Base-by-base conservation (phyloP, 352 stramenopile genomes). In the Phytophthora pinifolia region DNA sequence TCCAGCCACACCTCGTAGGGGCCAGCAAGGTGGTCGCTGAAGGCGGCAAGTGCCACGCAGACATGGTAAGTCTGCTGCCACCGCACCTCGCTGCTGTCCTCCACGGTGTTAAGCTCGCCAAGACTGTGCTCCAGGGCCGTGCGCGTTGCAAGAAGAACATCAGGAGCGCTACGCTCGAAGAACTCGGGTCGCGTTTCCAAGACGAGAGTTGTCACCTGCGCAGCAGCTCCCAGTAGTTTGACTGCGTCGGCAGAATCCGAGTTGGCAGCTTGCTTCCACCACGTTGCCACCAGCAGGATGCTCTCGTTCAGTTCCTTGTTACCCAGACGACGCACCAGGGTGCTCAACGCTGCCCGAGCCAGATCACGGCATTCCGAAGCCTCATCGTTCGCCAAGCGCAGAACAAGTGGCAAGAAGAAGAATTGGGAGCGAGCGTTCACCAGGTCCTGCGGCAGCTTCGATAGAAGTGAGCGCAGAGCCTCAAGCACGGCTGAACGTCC, bases 361-460 rank as follows among this genome's bases (percentile, higher is more conserved):
- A 92, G 72, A 38, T 91, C 69, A 42, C 94, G 88, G 58, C 96
- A 98, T 47, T 75, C 76, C 1, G 83, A 80, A 3, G 90, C 86
- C 29, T 98, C 91, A 53, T 99, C 96, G 62, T 99, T 99, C 1
- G 93, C 90, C 22, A 99, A 61, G 44, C 97, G 95, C 30, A 99
- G 70, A 43, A 98, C 94, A n/a, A 98, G 74, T 31, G 95, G 96
- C 43, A 99, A 65, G 49, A 99, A 90, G 59, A 99, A 96, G 53
- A 98, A 86, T 62, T 98, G 92, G 6, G 83, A 83, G 43, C 96
- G 79, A 33, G 83, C 81, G 64, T 98, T 96, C 35, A 99, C 62
- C 34, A 98, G 46, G 6, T 94, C 83, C 10, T 89, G 59, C 15
- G 96, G 95, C 2, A 99, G 77, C 63, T 97, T 97, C 55, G 90